Evolutionary conservation across 2,329 filamentous ascomycete species (phyloP).

Genomic region (Cladophialophora psammophila): DNA sequence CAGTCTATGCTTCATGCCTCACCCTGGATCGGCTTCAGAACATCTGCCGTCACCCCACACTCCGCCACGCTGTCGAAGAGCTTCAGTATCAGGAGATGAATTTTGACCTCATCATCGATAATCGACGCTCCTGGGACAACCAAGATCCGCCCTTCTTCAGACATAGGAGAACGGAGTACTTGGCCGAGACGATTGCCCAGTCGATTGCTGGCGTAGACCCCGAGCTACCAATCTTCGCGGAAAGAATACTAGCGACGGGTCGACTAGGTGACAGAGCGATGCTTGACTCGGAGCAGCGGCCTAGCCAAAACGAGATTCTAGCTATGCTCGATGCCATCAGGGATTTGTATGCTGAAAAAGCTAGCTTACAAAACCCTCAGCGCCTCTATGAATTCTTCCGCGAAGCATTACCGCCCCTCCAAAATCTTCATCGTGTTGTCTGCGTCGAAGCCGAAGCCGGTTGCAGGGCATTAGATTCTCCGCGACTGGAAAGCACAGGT

Average conservation of each 20-base stretch:
- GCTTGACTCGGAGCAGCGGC: background rate
- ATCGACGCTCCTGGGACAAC: background rate
- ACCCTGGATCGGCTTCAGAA: constrained; percentile 14
- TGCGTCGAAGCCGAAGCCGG: constrained; percentile 9
- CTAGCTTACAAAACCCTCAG: background rate
- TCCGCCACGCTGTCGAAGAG: constrained; percentile 15
- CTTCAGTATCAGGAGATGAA: constrained; percentile 23
- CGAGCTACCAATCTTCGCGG: too few species aligned
- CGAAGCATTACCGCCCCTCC: constrained; percentile 7
- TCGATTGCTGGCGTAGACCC: background rate
- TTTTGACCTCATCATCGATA: background rate
- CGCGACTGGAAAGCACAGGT: background rate
- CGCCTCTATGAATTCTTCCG: constrained; percentile 10
- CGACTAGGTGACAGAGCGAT: background rate
- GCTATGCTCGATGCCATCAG: background rate
- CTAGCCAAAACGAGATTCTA: background rate
- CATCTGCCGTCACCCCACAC: constrained; percentile 10
- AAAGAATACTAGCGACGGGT: too few species aligned
- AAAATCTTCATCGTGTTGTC: constrained; percentile 18
- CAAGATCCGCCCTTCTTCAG: background rate
- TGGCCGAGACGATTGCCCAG: background rate
- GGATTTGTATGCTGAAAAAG: constrained; percentile 2
- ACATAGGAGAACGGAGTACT: background rate
- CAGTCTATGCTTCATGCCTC: constrained; percentile 14
- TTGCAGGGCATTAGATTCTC: constrained; percentile 5